These are phyloP conservation scores for Hura crepitans DNA, from an alignment of 441 rosid genomes.

Conservation along the genomic window DNA sequence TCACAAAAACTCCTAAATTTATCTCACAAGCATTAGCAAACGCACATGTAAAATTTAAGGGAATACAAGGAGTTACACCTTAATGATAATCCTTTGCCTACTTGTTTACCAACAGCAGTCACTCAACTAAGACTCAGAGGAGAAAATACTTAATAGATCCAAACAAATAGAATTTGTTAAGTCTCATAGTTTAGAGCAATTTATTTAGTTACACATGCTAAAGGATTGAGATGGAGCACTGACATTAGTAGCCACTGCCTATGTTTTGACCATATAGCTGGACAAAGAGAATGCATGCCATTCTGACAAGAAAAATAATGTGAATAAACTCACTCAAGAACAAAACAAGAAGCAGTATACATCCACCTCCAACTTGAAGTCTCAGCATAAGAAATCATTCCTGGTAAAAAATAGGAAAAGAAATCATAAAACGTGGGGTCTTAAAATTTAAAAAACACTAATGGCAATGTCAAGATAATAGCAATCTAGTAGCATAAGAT, in stretches of 20 bases:
- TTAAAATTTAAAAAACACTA: not conserved
- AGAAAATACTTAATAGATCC: not conserved
- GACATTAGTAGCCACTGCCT: conserved; percentile 96
- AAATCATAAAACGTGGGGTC: not conserved
- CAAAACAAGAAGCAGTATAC: conserved; percentile 7
- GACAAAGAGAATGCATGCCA: conserved; percentile 95
- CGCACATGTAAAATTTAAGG: no score
- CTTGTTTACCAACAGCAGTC: not conserved
- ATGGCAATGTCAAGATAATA: not conserved
- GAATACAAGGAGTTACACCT: not conserved
- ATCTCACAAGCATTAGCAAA: not conserved
- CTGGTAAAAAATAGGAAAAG: not conserved
- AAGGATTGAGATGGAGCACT: conserved; percentile 84
- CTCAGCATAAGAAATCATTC: not conserved
- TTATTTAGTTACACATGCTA: conserved; percentile 70
- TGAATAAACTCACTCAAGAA: not conserved
- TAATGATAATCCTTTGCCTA: not conserved
- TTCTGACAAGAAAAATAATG: conserved; percentile 45
- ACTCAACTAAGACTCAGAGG: not conserved
- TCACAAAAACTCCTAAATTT: not conserved
- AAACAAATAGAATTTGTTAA: not conserved
- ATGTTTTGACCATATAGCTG: conserved; percentile 96
- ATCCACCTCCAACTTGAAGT: not conserved
- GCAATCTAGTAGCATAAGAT: no score
- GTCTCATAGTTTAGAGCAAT: conserved; percentile 7